These are phyloP conservation scores for Solanum virginianum DNA, from an alignment of 257 asterid genomes.

Conservation along the genomic window DNA sequence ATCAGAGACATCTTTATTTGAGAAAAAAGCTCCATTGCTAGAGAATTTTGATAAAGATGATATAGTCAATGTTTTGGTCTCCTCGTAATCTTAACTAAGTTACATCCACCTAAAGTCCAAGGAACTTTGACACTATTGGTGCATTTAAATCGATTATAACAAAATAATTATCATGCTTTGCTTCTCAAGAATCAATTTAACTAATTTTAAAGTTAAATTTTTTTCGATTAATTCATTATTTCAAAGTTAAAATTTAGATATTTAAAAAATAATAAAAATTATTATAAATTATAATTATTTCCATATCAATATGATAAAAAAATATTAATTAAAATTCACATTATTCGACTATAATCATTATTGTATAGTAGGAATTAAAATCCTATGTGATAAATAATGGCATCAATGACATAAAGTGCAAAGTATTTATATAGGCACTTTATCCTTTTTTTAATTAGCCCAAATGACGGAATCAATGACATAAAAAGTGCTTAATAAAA, in stretches of 20 bases:
- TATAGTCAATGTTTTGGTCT: not conserved
- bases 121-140: no score
- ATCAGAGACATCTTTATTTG: not conserved
- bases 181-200: no score
- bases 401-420: not conserved
- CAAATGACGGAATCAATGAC: not conserved
- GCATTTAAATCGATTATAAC: not conserved
- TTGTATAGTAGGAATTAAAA: no score
- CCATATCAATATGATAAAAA: no score
- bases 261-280: no score
- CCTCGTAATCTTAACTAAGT: not conserved
- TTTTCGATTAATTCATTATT: no score
- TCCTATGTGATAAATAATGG: not conserved
- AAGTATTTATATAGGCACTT: not conserved
- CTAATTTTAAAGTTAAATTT: no score
- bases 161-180: no score
- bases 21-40: not conserved
- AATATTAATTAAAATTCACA: no score
- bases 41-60: not conserved
- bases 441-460: constrained; percentile 11
- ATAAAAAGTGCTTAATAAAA: not conserved
- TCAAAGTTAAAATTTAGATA: no score
- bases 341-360: no score
- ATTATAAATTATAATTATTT: no score
- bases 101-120: not conserved